Evolutionary conservation across 805 yeast genomes (phyloP), one percentile per base, ranked within the genome.

Genomic region (Cyberlindnera mrakii): DNA sequence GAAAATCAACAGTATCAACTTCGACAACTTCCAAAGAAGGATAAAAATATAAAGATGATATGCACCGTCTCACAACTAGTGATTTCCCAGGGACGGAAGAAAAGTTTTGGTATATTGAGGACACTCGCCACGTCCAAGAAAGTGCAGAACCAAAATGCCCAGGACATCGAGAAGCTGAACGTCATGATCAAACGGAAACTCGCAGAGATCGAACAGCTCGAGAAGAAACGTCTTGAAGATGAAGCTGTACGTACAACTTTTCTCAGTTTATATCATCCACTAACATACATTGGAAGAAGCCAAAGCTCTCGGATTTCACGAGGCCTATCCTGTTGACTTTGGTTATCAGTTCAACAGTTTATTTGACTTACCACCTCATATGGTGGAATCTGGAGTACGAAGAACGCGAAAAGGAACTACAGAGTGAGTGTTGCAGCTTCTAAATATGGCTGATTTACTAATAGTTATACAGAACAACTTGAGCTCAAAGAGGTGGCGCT

Each of bases 371-470:
- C 14, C 59, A 55, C 33, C 45, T 51, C 43, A 31, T 45, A 4
- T 57, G 61, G 61, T 55, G 60, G 57, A 46, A 46, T 9, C 15
- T 55, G 39, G 53, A 53, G 42, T 50, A 46, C 29, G 44, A 48
- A 1, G 52, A 47, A 30, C 44, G 51, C 25, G 61, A 57, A 41
- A 34, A 38, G 15, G 51, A 47, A 15, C 45, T 57, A 1, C 38
- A 46, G 34, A 6, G 60, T 55, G 33, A 41, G 59, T 49, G 17
- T 3, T 27, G 10, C 20, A 6, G 2, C 14, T n/a, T 25, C 4
- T 6, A 20, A n/a, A 19, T 14, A 15, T 14, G 16, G 15, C 25
- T 17, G 19, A 8, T 25, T 19, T 30, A 43, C 52, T 46, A 48
- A 43, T 47, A 8, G n/a, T 9, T 6, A 37, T 23, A 29, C 11